phyloP scores from a whole-genome alignment of 495 filamentous ascomycete genomes.

The Aspergillus hancockii region DNA sequence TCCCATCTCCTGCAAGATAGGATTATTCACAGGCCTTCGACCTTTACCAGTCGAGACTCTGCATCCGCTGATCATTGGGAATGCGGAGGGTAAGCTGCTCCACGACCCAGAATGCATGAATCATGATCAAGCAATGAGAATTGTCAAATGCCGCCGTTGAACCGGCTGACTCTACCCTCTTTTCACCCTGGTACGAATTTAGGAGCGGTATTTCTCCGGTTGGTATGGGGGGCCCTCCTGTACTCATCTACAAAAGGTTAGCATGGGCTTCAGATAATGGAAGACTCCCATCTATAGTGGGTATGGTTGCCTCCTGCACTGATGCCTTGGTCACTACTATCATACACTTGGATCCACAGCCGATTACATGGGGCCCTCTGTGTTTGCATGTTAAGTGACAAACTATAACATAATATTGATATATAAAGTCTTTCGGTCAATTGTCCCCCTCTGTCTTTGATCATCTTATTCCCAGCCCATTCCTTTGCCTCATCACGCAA shows the following conservation, averaged over 20 bases:
- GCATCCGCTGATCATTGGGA: slow-evolving; percentile 14
- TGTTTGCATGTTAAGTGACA: slow-evolving; percentile 16
- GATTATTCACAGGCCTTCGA: not conserved
- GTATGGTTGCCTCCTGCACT: not conserved
- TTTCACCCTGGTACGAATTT: slow-evolving; percentile 3
- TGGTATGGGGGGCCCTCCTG: slow-evolving; percentile 25
- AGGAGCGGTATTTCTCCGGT: slow-evolving; percentile 16
- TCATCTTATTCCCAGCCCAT: slow-evolving; percentile 1
- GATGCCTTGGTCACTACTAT: slow-evolving; percentile 4
- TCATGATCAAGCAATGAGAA: slow-evolving; percentile 5
- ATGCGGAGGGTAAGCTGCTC: slow-evolving; percentile 18
- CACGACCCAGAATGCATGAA: slow-evolving; percentile 24
- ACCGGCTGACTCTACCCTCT: slow-evolving; percentile 22
- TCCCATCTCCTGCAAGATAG: not conserved
- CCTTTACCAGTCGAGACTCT: not conserved
- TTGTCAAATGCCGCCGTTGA: slow-evolving; percentile 8
- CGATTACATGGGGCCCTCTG: slow-evolving; percentile 5
- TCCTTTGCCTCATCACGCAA: not conserved
- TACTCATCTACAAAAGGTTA: slow-evolving; percentile 14
- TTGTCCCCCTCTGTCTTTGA: slow-evolving; percentile 5
- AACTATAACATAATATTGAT: slow-evolving; percentile 13
- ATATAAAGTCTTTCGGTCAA: slow-evolving; percentile 13
- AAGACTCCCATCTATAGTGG: slow-evolving; percentile 9
- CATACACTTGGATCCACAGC: slow-evolving; percentile 9
- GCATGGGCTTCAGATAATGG: slow-evolving; percentile 9